A percentile compares a stretch with the other conserved stretches of the same genome.
phyloP scores from a whole-genome alignment of 1,284 basidiomycete species.

The Microbotryomycetes sp. region DNA sequence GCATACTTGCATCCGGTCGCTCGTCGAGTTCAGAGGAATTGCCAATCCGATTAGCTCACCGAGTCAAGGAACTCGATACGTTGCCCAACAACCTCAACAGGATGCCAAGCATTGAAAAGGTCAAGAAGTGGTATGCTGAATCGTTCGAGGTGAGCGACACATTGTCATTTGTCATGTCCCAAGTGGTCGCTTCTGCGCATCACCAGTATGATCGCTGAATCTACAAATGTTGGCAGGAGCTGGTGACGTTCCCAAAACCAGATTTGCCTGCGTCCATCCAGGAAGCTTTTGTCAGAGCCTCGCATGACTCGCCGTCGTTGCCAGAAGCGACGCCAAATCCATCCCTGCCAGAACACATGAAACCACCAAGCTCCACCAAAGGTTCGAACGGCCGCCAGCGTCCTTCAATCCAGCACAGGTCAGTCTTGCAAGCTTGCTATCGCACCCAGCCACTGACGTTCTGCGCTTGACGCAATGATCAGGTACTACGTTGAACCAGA shows the following conservation, averaged over 20 bases:
- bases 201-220: too few species aligned
- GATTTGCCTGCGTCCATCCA: slow-evolving; percentile 60
- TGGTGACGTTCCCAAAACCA: slow-evolving; percentile 75
- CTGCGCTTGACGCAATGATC: slow-evolving; percentile 10
- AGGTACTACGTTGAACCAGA: slow-evolving; percentile 78
- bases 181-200: too few species aligned
- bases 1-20: too few species aligned
- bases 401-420: slow-evolving; percentile 26
- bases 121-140: slow-evolving; percentile 98
- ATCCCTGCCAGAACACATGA: slow-evolving; percentile 48
- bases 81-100: slow-evolving; percentile 84
- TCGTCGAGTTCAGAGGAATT: slow-evolving; percentile 80
- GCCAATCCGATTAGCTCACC: slow-evolving; percentile 88
- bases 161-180: not conserved
- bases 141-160: slow-evolving; percentile 74
- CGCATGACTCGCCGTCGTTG: slow-evolving; percentile 28
- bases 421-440: not conserved
- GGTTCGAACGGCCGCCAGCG: slow-evolving; percentile 17
- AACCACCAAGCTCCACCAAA: slow-evolving; percentile 25
- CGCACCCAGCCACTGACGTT: not conserved
- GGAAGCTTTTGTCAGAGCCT: slow-evolving; percentile 51
- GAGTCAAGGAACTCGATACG: slow-evolving; percentile 92
- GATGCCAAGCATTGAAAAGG: slow-evolving; percentile 90
- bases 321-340: slow-evolving; percentile 62
- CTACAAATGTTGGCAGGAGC: slow-evolving; percentile 55